A percentile compares a stretch with the other conserved stretches of the same genome.
Evolutionary conservation across 345 rosid genomes (phyloP).

Genomic region (Odontarrhena argentea): DNA sequence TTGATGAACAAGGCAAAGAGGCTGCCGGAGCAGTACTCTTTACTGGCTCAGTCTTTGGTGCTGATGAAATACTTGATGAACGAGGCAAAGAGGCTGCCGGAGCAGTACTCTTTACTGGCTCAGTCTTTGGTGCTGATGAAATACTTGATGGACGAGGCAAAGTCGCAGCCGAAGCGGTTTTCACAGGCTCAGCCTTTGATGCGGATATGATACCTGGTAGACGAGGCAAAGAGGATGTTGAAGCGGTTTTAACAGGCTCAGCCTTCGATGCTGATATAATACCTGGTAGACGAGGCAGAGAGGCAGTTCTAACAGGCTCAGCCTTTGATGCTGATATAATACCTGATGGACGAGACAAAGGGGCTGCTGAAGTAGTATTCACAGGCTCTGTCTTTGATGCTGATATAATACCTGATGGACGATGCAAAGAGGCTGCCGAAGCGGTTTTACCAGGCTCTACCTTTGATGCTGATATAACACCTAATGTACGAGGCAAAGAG

Average conservation of each 20-base stretch:
- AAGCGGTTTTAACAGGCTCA: conserved; percentile 3
- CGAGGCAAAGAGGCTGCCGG: conserved; percentile 46
- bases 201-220: not conserved
- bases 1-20: conserved; percentile 47
- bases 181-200: conserved; percentile 9
- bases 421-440: conserved; percentile 46
- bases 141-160: conserved; percentile 19
- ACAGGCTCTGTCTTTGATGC: conserved; percentile 17
- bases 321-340: conserved; percentile 13
- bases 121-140: conserved; percentile 19
- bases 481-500: conserved; percentile 45
- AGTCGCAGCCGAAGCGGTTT: conserved; percentile 1
- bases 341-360: conserved; percentile 45
- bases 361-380: conserved; percentile 41
- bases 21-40: conserved; percentile 42
- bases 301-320: conserved; percentile 1
- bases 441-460: conserved; percentile 25
- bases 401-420: conserved; percentile 32
- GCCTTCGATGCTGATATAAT: not conserved
- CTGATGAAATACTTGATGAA: conserved; percentile 34
- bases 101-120: conserved; percentile 39
- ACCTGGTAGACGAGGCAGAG: not conserved
- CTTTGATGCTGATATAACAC: not conserved
- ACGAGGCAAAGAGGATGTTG: conserved; percentile 1
- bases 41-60: conserved; percentile 33